Evolutionary conservation across 208 protist species (phyloP).

Genomic region (Porcisia hertigi): DNA sequence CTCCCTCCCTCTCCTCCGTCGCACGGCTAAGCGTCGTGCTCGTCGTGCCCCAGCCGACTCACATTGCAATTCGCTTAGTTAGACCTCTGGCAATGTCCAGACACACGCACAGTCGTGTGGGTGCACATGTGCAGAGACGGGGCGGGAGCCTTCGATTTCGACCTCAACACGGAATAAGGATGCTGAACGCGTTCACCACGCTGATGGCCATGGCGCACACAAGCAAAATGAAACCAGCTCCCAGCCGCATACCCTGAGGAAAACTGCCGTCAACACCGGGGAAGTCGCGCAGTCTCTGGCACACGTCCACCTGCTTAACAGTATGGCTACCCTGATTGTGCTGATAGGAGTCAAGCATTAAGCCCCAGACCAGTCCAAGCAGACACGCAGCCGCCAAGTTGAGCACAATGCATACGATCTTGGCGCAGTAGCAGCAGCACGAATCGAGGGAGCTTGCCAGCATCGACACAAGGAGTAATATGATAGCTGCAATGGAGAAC

Average conservation of each 20-base stretch:
- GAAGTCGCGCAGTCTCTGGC: constrained; percentile 26
- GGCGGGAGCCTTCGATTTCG: neutral
- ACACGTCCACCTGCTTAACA: constrained; percentile 1
- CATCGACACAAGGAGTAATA: constrained; percentile 21
- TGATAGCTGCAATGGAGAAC: constrained; percentile 35
- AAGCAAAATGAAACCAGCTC: constrained; percentile 47
- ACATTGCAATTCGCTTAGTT: too few species aligned
- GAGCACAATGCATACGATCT: constrained; percentile 32
- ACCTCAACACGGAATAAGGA: constrained; percentile 34
- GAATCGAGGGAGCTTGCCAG: constrained; percentile 13
- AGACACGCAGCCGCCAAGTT: constrained; percentile 23
- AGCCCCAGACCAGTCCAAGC: constrained; percentile 40
- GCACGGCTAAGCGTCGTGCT: too few species aligned
- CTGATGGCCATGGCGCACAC: constrained; percentile 29
- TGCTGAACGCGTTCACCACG: constrained; percentile 42
- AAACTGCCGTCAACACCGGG: constrained; percentile 14
- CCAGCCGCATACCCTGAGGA: constrained; percentile 32
- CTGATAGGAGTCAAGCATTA: constrained; percentile 41
- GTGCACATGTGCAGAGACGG: neutral
- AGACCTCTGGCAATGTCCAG: neutral
- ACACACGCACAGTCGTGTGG: too few species aligned
- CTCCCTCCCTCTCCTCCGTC: too few species aligned
- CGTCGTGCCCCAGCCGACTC: too few species aligned
- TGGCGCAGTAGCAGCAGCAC: constrained; percentile 49
- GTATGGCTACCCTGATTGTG: constrained; percentile 15